Evolutionary conservation across 1,139 yeast genomes (phyloP).

Genomic region (Suhomyces taliae): DNA sequence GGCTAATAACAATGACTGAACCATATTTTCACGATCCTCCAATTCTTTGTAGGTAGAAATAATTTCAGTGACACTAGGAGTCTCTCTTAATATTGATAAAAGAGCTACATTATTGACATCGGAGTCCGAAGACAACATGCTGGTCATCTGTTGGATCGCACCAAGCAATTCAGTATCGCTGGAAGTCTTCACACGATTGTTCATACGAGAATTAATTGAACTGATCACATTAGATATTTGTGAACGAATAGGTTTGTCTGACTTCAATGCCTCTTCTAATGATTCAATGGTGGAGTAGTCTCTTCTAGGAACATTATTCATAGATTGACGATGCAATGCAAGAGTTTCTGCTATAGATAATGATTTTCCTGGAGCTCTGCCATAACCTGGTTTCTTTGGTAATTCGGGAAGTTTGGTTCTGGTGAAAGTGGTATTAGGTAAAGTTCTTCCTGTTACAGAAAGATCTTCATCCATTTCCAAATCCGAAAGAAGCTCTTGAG

Average conservation of each 20-base stretch:
- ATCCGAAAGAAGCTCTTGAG: constrained; percentile 54
- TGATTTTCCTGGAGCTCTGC: constrained; percentile 18
- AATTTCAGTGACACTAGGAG: constrained; percentile 22
- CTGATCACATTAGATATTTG: constrained; percentile 32
- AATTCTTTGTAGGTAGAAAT: constrained; percentile 27
- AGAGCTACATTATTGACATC: constrained; percentile 5
- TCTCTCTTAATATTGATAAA: constrained; percentile 13
- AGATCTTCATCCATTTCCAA: constrained; percentile 38
- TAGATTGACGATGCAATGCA: constrained; percentile 53
- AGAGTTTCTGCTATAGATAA: constrained; percentile 66
- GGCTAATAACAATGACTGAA: constrained; percentile 41
- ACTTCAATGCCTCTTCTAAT: constrained; percentile 25
- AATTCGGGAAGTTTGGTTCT: constrained; percentile 4
- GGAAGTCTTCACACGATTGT: constrained; percentile 12
- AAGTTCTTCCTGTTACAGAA: neutral
- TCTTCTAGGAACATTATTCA: constrained; percentile 27
- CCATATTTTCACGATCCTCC: constrained; percentile 26
- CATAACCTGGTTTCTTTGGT: constrained; percentile 1
- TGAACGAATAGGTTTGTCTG: constrained; percentile 23
- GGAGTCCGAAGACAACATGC: constrained; percentile 24
- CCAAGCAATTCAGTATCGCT: constrained; percentile 33
- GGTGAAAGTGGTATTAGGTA: neutral
- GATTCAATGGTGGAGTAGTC: constrained; percentile 29
- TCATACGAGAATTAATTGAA: constrained; percentile 14
- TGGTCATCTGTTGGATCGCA: constrained; percentile 45